Conservation (phyloP, 768 basidiomycete species). For the Suillus alpinus region DNA sequence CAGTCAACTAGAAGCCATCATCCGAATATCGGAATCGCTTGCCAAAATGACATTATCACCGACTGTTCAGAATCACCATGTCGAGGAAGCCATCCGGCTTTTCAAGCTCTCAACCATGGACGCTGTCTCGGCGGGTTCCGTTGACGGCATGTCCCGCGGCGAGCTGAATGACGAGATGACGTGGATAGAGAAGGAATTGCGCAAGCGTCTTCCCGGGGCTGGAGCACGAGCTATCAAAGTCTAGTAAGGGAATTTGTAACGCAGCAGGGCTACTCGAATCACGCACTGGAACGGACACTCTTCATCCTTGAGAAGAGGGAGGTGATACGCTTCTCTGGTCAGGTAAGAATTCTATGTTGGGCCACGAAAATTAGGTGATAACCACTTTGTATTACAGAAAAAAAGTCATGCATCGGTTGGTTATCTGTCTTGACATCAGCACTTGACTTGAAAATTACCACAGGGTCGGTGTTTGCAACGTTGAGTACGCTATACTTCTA, state of each 20-base stretch:
- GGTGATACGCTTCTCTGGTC: constrained; percentile 85
- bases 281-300: constrained; percentile 88
- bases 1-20: constrained; percentile 95
- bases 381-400: constrained; percentile 35
- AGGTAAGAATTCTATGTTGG: constrained; percentile 30
- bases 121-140: constrained; percentile 91
- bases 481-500: too few relatives aligned
- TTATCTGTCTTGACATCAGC: not conserved
- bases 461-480: constrained; percentile 34
- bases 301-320: constrained; percentile 95
- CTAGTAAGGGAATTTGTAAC: constrained; percentile 91
- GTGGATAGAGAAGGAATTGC: constrained; percentile 83
- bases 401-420: constrained; percentile 53
- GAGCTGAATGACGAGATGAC: constrained; percentile 93
- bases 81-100: constrained; percentile 95
- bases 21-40: constrained; percentile 95
- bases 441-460: constrained; percentile 1
- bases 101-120: constrained; percentile 99
- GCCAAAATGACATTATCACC: constrained; percentile 91
- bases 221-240: constrained; percentile 96
- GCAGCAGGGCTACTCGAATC: constrained; percentile 85
- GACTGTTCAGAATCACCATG: constrained; percentile 86
- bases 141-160: constrained; percentile 87
- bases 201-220: constrained; percentile 82
- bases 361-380: not conserved